Percentiles rank a stretch among this genome's conserved stretches.
Conservation (phyloP, 371 early-diverging fungal genomes). For the Circinella umbellata region DNA sequence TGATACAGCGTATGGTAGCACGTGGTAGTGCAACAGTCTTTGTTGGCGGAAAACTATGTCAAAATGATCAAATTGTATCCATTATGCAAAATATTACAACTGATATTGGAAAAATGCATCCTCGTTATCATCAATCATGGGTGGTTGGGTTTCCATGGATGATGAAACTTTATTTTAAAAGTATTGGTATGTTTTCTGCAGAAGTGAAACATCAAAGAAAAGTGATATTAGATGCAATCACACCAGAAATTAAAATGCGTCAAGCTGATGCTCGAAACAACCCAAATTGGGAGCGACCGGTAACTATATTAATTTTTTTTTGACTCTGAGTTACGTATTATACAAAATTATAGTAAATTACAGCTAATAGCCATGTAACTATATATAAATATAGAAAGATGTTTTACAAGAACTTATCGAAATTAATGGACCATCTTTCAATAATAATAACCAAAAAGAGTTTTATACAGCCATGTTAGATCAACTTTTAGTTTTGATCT, state of each 20-base stretch:
- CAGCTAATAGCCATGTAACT: too few relatives aligned
- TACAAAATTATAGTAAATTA: too few relatives aligned
- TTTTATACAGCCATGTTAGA: constrained; percentile 2
- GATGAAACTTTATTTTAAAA: constrained; percentile 8
- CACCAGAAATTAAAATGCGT: too few relatives aligned
- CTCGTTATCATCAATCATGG: constrained; percentile 4
- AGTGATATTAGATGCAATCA: too few relatives aligned
- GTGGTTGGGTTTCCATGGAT: background rate
- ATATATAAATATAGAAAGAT: too few relatives aligned
- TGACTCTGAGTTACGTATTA: too few relatives aligned
- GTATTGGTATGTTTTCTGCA: too few relatives aligned
- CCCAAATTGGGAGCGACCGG: too few relatives aligned
- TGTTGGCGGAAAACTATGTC: constrained; percentile 20
- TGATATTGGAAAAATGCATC: constrained; percentile 18
- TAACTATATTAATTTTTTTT: constrained; percentile 1
- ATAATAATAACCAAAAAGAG: background rate
- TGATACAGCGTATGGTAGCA: constrained; percentile 24
- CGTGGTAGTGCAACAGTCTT: constrained; percentile 27
- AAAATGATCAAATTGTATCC: background rate
- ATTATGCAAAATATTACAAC: constrained; percentile 25
- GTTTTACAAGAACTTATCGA: too few relatives aligned
- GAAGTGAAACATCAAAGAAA: too few relatives aligned
- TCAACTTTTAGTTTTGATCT: constrained; percentile 30
- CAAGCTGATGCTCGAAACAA: too few relatives aligned
- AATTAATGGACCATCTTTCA: constrained; percentile 1